A percentile compares a stretch with the other conserved stretches of the same genome.
These are phyloP conservation scores for Thalassiosira livingstoniorum DNA, from an alignment of 352 stramenopile genomes.

Conservation along the genomic window DNA sequence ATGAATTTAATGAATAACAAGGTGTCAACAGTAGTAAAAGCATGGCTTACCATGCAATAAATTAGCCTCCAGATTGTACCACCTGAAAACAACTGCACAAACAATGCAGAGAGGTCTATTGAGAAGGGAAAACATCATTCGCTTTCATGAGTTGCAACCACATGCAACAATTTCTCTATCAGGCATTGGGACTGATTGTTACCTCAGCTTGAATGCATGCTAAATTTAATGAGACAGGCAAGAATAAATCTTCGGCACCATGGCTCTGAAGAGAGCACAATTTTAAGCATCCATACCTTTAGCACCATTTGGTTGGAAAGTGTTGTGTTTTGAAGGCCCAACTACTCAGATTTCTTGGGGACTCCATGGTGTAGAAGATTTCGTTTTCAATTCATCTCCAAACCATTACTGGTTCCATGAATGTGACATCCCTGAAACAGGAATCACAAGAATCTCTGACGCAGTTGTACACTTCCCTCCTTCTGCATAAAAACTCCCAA, in stretches of 20 bases:
- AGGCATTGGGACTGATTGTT: constrained; percentile 45
- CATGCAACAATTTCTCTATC: constrained; percentile 45
- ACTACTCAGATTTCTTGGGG: constrained; percentile 18
- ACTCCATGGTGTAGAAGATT: constrained; percentile 38
- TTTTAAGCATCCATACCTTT: constrained; percentile 53
- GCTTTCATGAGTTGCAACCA: constrained; percentile 26
- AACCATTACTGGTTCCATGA: constrained; percentile 51
- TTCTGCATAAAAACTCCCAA: not conserved
- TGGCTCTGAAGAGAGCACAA: constrained; percentile 27
- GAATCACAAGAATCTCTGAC: not conserved
- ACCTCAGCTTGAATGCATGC: constrained; percentile 35
- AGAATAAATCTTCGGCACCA: constrained; percentile 39
- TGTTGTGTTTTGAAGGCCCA: constrained; percentile 38
- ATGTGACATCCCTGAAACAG: not conserved
- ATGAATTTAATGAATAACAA: constrained; percentile 11
- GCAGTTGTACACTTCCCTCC: not conserved
- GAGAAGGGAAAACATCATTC: constrained; percentile 56
- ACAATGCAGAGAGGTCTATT: constrained; percentile 56
- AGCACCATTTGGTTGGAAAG: constrained; percentile 38
- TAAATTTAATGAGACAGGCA: constrained; percentile 44
- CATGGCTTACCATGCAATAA: constrained; percentile 10
- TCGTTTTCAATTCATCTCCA: constrained; percentile 40
- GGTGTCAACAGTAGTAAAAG: not conserved
- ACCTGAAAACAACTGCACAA: constrained; percentile 37
- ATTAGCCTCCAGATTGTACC: constrained; percentile 45